Evolutionary conservation across 192 early-diverging fungal genomes (phyloP).

Genomic region (Geranomyces michiganensis): DNA sequence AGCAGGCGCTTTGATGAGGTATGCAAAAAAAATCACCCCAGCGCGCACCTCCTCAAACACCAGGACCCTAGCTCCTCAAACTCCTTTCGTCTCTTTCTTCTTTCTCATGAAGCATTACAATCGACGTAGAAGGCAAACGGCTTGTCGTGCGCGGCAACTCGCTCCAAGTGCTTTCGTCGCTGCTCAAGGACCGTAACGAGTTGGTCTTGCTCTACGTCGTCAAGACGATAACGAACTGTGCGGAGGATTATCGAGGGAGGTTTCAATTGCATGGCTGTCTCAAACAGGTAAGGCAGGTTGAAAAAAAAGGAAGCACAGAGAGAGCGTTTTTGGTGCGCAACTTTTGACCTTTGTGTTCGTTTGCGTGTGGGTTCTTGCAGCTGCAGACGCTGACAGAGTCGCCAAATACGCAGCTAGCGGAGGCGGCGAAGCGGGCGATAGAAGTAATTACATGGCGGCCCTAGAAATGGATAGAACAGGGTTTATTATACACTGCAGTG

Average conservation of each 20-base stretch:
- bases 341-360: neutral
- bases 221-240: conserved; percentile 57
- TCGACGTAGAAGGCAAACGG: conserved; percentile 58
- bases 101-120: conserved; percentile 44
- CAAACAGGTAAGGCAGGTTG: conserved; percentile 41
- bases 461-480: too few relatives aligned
- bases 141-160: conserved; percentile 50
- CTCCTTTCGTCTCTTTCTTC: neutral
- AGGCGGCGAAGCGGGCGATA: conserved; percentile 51
- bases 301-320: neutral
- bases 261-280: conserved; percentile 55
- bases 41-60: neutral
- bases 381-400: conserved; percentile 41
- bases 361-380: conserved; percentile 18
- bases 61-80: too few relatives aligned
- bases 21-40: neutral
- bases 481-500: too few relatives aligned
- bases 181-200: conserved; percentile 55
- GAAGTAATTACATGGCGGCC: conserved; percentile 62
- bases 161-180: conserved; percentile 36
- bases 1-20: conserved; percentile 59
- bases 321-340: too few relatives aligned
- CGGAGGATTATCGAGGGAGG: conserved; percentile 64
- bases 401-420: conserved; percentile 43
- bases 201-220: conserved; percentile 53